Base-by-base conservation (phyloP, 257 asterid genomes). In the Gentiana straminea region DNA sequence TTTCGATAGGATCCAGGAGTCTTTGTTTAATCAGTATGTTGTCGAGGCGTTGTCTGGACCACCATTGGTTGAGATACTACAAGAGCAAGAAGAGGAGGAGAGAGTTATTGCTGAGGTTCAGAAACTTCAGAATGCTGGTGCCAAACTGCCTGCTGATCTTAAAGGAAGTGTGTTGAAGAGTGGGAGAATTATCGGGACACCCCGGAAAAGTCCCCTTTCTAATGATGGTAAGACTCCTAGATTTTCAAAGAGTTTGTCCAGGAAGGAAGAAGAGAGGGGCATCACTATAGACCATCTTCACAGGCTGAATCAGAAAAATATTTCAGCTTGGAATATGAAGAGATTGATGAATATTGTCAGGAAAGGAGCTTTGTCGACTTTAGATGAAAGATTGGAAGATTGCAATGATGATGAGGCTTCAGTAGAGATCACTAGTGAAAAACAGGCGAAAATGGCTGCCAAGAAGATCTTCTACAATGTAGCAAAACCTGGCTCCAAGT, bases 281-380 rank as follows among this genome's bases (percentile, higher is more conserved):
- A 86, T 89, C 36, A 72, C 78, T 3, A 82, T 89, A 24, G 88
- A 83, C 63, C 88, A 81, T 59, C 58, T 89, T 75, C 94, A 84
- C 67, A 71, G 90, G 82, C 61, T 84, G 75, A 89, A 84, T 70
- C 89, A 84, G 79, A 70, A 78, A 71, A 89, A 89, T 49, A 59
- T 89, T 59, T 84, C 97, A 4, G 97, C 97, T 54, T 84, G 95
- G 95, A 86, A 89, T 69, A 89, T 89, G 97, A 86, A 89, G 76
- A 83, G 95, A 79, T 41, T 89, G 84, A 72, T 73, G 49, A 84
- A 77, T 63, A 76, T 80, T 12, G 95, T 77, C 4, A 74, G 86
- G 64, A 72, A 75, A 34, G 94, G 95, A 9, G 83, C 69, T 12
- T 57, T 89, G 49, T 78, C 97, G 10, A 86, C 95, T 48, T 69